Evolutionary conservation across 495 filamentous ascomycete genomes (phyloP).

Genomic region (Letharia columbiana): DNA sequence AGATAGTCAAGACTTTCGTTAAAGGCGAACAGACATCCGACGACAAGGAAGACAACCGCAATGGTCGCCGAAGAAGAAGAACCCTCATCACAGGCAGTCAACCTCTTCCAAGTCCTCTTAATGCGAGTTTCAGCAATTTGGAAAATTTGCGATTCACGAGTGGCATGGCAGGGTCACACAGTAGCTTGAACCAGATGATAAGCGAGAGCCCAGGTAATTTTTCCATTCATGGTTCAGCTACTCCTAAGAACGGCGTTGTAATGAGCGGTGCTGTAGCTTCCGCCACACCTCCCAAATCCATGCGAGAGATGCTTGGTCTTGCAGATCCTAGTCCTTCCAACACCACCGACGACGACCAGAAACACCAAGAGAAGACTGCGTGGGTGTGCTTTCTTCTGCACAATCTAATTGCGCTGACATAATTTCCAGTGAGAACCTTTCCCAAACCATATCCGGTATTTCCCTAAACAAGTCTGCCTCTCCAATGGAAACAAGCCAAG

Average conservation of each 20-base stretch:
- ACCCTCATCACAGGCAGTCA: slow-evolving; percentile 97
- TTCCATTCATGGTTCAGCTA: slow-evolving; percentile 26
- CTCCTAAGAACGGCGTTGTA: slow-evolving; percentile 30
- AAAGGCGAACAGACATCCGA: slow-evolving; percentile 64
- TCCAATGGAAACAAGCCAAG: slow-evolving; percentile 35
- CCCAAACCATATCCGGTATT: slow-evolving; percentile 88
- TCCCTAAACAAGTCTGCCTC: slow-evolving; percentile 70
- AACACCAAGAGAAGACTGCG: slow-evolving; percentile 86
- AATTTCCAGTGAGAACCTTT: slow-evolving; percentile 65
- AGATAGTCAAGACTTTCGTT: slow-evolving; percentile 91
- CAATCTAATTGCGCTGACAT: slow-evolving; percentile 9
- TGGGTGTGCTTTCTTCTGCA: slow-evolving; percentile 41
- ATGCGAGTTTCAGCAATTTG: slow-evolving; percentile 73
- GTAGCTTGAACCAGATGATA: slow-evolving; percentile 75
- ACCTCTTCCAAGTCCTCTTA: slow-evolving; percentile 88
- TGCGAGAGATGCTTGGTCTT: slow-evolving; percentile 54
- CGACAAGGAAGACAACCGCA: slow-evolving; percentile 69
- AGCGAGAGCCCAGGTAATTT: slow-evolving; percentile 59
- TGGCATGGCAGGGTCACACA: slow-evolving; percentile 64
- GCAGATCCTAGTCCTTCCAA: slow-evolving; percentile 38
- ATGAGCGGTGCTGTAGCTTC: slow-evolving; percentile 41
- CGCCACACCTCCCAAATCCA: slow-evolving; percentile 39
- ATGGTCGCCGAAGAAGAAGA: slow-evolving; percentile 82
- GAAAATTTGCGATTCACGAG: slow-evolving; percentile 58
- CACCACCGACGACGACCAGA: slow-evolving; percentile 58